phyloP scores from a whole-genome alignment of 2,329 filamentous ascomycete species.

The Delphinella strobiligena region DNA sequence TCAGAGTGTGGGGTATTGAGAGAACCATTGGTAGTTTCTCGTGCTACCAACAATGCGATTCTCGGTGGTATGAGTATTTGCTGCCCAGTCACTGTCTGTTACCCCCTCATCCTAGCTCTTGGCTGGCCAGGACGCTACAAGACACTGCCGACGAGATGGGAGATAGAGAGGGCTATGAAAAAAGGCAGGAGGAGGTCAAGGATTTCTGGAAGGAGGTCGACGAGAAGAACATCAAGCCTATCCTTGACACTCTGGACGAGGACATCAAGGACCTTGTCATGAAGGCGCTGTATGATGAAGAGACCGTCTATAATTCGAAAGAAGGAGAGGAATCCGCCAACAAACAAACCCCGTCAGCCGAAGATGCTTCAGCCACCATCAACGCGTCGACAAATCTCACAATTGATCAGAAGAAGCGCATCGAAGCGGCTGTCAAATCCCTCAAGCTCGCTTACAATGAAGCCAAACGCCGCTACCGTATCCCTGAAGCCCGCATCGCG shows the following conservation, averaged over 20 bases:
- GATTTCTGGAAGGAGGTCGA: slow-evolving; percentile 77
- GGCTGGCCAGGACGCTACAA: slow-evolving; percentile 70
- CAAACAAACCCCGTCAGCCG: slow-evolving; percentile 5
- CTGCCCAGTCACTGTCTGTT: slow-evolving; percentile 88
- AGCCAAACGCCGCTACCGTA: slow-evolving; percentile 76
- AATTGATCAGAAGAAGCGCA: slow-evolving; percentile 13
- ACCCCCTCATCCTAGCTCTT: slow-evolving; percentile 82
- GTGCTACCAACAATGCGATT: slow-evolving; percentile 90
- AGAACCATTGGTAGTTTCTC: slow-evolving; percentile 84
- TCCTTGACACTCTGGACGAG: slow-evolving; percentile 48
- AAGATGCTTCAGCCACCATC: slow-evolving; percentile 2
- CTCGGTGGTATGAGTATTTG: slow-evolving; percentile 92
- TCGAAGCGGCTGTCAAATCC: slow-evolving; percentile 32
- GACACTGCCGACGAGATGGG: slow-evolving; percentile 63
- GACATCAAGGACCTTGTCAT: slow-evolving; percentile 51
- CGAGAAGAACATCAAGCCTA: slow-evolving; percentile 64
- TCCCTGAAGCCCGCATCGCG: slow-evolving; percentile 56
- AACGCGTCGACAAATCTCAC: slow-evolving; percentile 2
- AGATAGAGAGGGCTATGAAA: slow-evolving; percentile 55
- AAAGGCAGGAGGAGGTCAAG: slow-evolving; percentile 63
- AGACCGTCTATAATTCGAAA: slow-evolving; percentile 5
- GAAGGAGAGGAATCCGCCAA: slow-evolving; percentile 7
- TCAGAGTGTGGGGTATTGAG: slow-evolving; percentile 88
- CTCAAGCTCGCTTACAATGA: slow-evolving; percentile 72
- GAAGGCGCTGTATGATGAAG: slow-evolving; percentile 35